A percentile compares a stretch with the other conserved stretches of the same genome.
These are phyloP conservation scores for Amorphotheca resinae DNA, from an alignment of 495 filamentous ascomycete species.

Conservation along the genomic window DNA sequence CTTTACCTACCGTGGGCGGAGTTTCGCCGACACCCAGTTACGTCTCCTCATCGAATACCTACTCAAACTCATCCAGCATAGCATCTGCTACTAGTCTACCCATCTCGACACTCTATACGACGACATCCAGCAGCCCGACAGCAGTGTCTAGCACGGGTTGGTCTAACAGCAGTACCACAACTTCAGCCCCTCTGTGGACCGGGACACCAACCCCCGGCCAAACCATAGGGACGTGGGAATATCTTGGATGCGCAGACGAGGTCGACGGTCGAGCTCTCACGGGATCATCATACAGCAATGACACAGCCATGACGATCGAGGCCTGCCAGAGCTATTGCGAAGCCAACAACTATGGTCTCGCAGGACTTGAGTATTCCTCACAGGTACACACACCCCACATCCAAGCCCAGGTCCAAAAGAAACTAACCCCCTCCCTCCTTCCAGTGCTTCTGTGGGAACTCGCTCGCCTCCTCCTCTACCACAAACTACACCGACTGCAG, in stretches of 20 bases:
- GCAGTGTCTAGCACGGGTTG: background rate
- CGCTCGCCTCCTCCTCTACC: constrained; percentile 18
- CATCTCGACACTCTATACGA: no score
- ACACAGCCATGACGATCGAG: constrained; percentile 31
- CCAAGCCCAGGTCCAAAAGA: constrained; percentile 16
- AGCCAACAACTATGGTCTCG: constrained; percentile 23
- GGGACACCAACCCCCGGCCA: constrained; percentile 5
- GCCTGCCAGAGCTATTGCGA: constrained; percentile 28
- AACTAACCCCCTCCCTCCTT: constrained; percentile 21
- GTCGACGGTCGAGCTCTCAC: constrained; percentile 14
- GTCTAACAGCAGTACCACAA: background rate
- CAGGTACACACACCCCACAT: constrained; percentile 1
- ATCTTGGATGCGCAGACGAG: constrained; percentile 18
- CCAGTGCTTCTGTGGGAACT: constrained; percentile 28
- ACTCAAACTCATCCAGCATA: background rate
- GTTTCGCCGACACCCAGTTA: background rate
- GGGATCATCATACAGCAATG: constrained; percentile 16
- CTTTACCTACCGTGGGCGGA: no score
- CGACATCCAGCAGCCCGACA: constrained; percentile 3
- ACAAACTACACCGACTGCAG: constrained; percentile 21
- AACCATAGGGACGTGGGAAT: constrained; percentile 13
- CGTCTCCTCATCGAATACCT: background rate
- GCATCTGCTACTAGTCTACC: constrained; percentile 2
- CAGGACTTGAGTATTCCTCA: constrained; percentile 30
- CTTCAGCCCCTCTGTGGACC: constrained; percentile 5